Percentiles rank a stretch among this genome's conserved stretches.
phyloP scores from a whole-genome alignment of 2,329 filamentous ascomycete species.

The Fonsecaea pugnacius region DNA sequence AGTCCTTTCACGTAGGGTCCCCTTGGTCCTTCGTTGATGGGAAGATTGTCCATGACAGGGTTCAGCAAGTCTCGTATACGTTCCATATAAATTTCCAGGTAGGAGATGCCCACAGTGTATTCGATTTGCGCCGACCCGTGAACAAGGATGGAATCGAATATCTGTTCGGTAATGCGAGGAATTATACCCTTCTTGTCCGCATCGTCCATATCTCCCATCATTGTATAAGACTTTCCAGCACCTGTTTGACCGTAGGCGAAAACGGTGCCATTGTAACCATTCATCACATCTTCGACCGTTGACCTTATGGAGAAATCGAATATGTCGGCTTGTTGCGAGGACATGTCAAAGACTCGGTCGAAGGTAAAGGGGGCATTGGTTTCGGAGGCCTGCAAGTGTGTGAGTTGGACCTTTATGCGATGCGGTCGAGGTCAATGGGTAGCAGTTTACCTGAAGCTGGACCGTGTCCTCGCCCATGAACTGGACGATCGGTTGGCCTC shows the following conservation, averaged over 20 bases:
- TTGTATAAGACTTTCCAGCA: constrained; percentile 98
- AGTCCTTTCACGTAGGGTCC: constrained; percentile 97
- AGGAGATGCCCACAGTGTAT: constrained; percentile 97
- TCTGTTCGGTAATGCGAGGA: constrained; percentile 94
- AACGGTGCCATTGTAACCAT: constrained; percentile 98
- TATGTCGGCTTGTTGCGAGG: constrained; percentile 85
- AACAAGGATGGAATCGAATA: constrained; percentile 91
- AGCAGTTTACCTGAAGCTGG: constrained; percentile 40
- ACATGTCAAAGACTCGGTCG: constrained; percentile 96
- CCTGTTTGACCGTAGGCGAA: constrained; percentile 99
- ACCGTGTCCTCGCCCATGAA: constrained; percentile 92
- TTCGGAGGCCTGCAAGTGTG: constrained; percentile 70
- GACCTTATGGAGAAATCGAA: constrained; percentile 97
- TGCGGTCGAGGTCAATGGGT: not conserved
- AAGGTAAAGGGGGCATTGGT: constrained; percentile 89
- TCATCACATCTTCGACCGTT: constrained; percentile 96
- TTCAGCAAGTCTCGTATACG: constrained; percentile 90
- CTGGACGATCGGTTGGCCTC: constrained; percentile 86
- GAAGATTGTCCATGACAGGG: constrained; percentile 93
- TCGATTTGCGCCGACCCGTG: constrained; percentile 86
- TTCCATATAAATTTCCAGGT: constrained; percentile 99
- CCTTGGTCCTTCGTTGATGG: constrained; percentile 96
- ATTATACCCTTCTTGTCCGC: constrained; percentile 88
- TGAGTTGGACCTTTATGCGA: constrained; percentile 11
- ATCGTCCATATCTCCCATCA: constrained; percentile 98